Conservation (phyloP, 2,329 filamentous ascomycete species). For the Trichoderma hamatum region DNA sequence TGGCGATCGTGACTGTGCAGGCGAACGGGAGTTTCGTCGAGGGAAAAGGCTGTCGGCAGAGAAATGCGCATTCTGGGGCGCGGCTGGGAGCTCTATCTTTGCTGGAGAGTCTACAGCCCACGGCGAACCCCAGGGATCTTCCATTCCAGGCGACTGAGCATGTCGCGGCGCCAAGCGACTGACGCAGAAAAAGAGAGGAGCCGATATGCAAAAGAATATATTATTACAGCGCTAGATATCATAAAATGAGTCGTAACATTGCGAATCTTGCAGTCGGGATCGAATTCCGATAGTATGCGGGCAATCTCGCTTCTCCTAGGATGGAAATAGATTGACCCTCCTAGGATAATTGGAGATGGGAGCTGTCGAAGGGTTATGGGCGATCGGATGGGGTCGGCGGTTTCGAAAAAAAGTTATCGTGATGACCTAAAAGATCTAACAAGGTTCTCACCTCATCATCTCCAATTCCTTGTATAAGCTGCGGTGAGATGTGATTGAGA, state of each 20-base stretch:
- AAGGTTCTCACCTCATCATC: constrained; percentile 13
- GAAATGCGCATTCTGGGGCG: constrained; percentile 40
- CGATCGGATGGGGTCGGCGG: not conserved
- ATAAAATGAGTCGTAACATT: constrained; percentile 4
- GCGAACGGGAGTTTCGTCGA: constrained; percentile 31
- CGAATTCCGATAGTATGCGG: not conserved
- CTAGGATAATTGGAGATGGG: not conserved
- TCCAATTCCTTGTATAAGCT: not conserved
- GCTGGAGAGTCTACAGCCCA: constrained; percentile 51
- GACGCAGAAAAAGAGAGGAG: not conserved
- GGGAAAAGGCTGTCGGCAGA: constrained; percentile 33
- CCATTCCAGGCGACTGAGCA: constrained; percentile 51
- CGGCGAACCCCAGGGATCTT: constrained; percentile 66
- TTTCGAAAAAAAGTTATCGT: not conserved
- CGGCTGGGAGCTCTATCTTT: constrained; percentile 43
- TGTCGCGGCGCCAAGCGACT: constrained; percentile 34
- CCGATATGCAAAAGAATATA: not conserved
- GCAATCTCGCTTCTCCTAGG: constrained; percentile 13
- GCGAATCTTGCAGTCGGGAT: not conserved
- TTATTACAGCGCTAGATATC: not conserved
- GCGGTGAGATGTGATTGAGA: not conserved
- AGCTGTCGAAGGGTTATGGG: not conserved
- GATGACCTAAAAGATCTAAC: not conserved
- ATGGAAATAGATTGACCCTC: not conserved
- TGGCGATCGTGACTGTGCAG: constrained; percentile 29